A percentile compares a stretch with the other conserved stretches of the same genome.
These are phyloP conservation scores for Trichosphaerium sp. DNA, from an alignment of 78 protist species.

Conservation along the genomic window DNA sequence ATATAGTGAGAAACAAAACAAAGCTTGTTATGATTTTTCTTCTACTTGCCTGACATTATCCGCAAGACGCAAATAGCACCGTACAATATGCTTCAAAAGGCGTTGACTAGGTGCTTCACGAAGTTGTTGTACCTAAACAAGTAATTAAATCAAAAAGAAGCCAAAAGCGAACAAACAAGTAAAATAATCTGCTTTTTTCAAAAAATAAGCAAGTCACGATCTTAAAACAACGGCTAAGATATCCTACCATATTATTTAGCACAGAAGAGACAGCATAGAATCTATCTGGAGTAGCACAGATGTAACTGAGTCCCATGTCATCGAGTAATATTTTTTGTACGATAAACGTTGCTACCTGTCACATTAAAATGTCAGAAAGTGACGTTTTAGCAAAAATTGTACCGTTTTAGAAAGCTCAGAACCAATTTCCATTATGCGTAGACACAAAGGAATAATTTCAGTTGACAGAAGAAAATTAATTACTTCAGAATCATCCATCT, in stretches of 20 bases:
- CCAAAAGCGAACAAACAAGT: neutral
- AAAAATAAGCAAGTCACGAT: too few relatives aligned
- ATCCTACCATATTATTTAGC: slow-evolving; percentile 12
- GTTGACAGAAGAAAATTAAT: slow-evolving; percentile 88
- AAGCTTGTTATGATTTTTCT: neutral
- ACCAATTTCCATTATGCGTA: slow-evolving; percentile 96
- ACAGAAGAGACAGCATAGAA: slow-evolving; percentile 65
- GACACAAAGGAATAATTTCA: slow-evolving; percentile 96
- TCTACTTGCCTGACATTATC: slow-evolving; percentile 53
- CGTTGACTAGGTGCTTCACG: slow-evolving; percentile 62
- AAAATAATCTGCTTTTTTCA: neutral
- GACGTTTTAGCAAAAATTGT: too few relatives aligned
- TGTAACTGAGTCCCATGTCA: slow-evolving; percentile 81
- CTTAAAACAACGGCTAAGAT: too few relatives aligned
- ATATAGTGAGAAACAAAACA: too few relatives aligned
- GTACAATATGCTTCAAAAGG: slow-evolving; percentile 87
- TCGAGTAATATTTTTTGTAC: slow-evolving; percentile 93
- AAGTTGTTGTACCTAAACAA: too few relatives aligned
- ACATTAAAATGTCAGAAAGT: neutral
- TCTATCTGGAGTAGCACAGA: slow-evolving; percentile 81
- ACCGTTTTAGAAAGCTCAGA: slow-evolving; percentile 88
- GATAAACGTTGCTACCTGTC: slow-evolving; percentile 90
- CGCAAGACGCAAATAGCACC: slow-evolving; percentile 91
- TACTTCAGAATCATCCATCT: slow-evolving; percentile 84
- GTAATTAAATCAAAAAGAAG: neutral